These are phyloP conservation scores for Colletotrichum sp. DNA, from an alignment of 2,329 filamentous ascomycete genomes.

Conservation along the genomic window DNA sequence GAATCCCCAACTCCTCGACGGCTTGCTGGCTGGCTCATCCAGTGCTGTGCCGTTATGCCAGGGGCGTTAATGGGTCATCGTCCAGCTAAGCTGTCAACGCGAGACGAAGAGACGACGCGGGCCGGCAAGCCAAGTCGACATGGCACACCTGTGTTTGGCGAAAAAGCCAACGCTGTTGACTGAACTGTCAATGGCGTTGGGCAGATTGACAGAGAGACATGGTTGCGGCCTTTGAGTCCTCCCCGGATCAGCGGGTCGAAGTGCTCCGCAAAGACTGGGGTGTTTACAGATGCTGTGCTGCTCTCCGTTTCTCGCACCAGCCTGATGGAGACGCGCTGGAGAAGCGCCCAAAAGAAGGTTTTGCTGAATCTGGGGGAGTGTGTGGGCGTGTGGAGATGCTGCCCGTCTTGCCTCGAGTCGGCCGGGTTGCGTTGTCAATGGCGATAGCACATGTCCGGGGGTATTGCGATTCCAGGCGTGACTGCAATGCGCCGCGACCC, in stretches of 20 bases:
- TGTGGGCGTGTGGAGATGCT: conserved; percentile 19
- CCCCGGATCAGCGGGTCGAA: conserved; percentile 22
- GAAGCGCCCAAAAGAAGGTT: conserved; percentile 8
- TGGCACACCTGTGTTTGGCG: background rate
- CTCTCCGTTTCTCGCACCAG: background rate
- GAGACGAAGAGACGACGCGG: background rate
- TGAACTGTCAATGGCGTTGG: background rate
- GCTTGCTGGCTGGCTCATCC: background rate
- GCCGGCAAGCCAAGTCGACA: background rate
- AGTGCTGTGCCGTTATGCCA: background rate
- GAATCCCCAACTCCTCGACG: background rate
- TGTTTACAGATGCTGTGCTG: conserved; percentile 1
- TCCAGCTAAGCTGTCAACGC: background rate
- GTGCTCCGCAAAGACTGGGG: conserved; percentile 12
- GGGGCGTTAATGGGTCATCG: background rate
- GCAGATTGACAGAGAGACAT: background rate
- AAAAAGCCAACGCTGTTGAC: background rate
- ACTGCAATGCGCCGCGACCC: background rate
- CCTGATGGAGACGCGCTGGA: background rate
- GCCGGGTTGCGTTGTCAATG: background rate
- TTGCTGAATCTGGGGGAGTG: conserved; percentile 8
- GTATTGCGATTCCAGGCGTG: background rate
- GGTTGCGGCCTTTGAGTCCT: background rate
- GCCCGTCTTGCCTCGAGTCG: conserved; percentile 9
- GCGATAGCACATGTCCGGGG: background rate